Evolutionary conservation across 805 yeast species (phyloP), one percentile per base, ranked within the genome.

Genomic region (Barnettozyma salicaria): DNA sequence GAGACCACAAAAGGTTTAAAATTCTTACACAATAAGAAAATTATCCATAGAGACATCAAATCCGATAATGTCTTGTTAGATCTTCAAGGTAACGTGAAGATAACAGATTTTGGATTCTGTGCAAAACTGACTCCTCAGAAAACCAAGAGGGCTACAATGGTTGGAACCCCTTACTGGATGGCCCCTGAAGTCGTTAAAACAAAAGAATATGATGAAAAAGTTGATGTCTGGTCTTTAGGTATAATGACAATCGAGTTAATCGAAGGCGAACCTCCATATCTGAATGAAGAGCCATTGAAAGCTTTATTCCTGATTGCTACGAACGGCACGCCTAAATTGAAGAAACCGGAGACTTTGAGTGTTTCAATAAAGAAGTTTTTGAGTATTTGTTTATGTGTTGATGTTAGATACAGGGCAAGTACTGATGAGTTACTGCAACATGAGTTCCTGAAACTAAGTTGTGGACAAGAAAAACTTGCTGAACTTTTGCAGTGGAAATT

Each of bases 81-180:
- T 45, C 73, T 80, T 26, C 69, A 70, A 29, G 96, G 96, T 10
- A 78, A 82, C 39, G 94, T 92, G 37, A 94, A 92, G 62, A 78
- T 92, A 40, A 94, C 98, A 1, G 99, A 92, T 66, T 92, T 92
- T 60, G 96, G 96, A 0, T 92, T 90, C 68, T 92, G 98, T 65
- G 99, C 98, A 0, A 94, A 88, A 61, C 64, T 84, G 48, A 84
- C 86, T 12, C 89, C 83, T 39, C 77, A 78, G 47, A 81, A 85
- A 57, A 76, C 83, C 36, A 89, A 90, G 59, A 78, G 99, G 55
- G 94, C 96, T 7, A 92, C 99, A 3, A 85, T 92, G 95, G 99
- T 92, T 14, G 99, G 99, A 24, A 92, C 99, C 0, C 98, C 99
- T 11, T 92, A 92, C 58, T 92, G 99, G 99, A 92, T 92, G 99